Percentiles rank a stretch among this genome's conserved stretches.
Conservation (phyloP, 2,329 filamentous ascomycete genomes). For the Phialocephala sp. region DNA sequence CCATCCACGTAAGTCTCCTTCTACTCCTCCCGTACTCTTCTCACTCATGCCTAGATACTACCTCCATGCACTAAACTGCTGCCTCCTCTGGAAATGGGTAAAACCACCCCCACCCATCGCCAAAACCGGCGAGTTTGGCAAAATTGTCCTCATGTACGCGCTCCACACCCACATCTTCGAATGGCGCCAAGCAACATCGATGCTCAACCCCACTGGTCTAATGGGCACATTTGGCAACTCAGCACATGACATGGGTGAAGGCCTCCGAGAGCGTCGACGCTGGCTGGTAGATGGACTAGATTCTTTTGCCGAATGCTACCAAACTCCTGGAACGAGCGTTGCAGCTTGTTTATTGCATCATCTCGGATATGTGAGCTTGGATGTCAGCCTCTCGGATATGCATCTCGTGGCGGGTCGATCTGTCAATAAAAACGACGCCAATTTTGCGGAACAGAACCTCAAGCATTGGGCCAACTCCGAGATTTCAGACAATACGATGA, state of each 20-base stretch:
- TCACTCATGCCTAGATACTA: conserved; percentile 30
- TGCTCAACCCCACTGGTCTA: conserved; percentile 40
- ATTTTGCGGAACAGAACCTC: conserved; percentile 40
- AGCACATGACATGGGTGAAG: conserved; percentile 37
- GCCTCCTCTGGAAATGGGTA: conserved; percentile 38
- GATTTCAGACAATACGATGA: conserved; percentile 36
- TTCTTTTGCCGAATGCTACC: conserved; percentile 38
- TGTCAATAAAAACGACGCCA: conserved; percentile 33
- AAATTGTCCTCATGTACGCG: conserved; percentile 39
- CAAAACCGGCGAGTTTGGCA: conserved; percentile 35
- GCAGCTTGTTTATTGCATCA: conserved; percentile 34
- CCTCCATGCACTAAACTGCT: conserved; percentile 39
- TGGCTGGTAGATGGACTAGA: conserved; percentile 39
- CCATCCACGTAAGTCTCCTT: conserved; percentile 27
- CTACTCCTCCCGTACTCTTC: neutral
- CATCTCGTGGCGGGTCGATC: conserved; percentile 40
- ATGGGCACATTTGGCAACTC: conserved; percentile 37
- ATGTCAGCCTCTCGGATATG: conserved; percentile 39
- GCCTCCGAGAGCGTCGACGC: conserved; percentile 32
- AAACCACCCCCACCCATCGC: conserved; percentile 38
- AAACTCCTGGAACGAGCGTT: conserved; percentile 16
- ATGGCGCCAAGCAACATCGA: conserved; percentile 38
- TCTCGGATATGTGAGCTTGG: conserved; percentile 36
- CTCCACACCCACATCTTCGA: conserved; percentile 41
- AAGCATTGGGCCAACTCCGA: conserved; percentile 39